A percentile compares a stretch with the other conserved stretches of the same genome.
These are phyloP conservation scores for Apophysomyces ossiformis DNA, from an alignment of 371 early-diverging fungal species.

Conservation along the genomic window DNA sequence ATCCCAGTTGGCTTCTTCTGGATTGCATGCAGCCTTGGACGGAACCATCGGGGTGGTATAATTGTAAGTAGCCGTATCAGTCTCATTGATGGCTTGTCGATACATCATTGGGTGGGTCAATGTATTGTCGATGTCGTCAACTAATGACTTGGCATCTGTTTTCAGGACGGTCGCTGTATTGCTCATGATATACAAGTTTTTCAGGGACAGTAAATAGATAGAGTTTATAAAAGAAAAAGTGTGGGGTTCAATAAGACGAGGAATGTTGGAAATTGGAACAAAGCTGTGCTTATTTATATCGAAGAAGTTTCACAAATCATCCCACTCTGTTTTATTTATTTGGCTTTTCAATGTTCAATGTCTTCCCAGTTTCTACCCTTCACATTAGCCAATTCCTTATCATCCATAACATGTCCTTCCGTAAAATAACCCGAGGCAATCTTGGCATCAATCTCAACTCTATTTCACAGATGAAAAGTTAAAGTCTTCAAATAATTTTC, in stretches of 20 bases:
- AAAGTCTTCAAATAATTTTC: not conserved
- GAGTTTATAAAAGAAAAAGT: too few relatives aligned
- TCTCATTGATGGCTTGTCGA: conserved; percentile 19
- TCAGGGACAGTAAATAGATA: not conserved
- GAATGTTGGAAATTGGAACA: too few relatives aligned
- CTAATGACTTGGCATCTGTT: not conserved
- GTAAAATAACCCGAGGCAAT: conserved; percentile 95
- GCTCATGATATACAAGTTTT: not conserved
- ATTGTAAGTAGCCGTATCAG: not conserved
- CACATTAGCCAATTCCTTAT: conserved; percentile 64
- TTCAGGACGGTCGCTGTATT: not conserved
- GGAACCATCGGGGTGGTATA: not conserved
- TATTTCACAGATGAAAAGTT: conserved; percentile 6
- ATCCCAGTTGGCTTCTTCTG: conserved; percentile 41
- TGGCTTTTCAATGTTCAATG: conserved; percentile 57
- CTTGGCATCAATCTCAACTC: conserved; percentile 97
- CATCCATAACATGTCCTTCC: conserved; percentile 60
- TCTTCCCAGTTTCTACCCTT: conserved; percentile 89
- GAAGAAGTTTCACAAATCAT: not conserved
- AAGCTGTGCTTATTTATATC: not conserved
- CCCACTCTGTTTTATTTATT: not conserved
- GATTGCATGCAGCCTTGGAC: not conserved
- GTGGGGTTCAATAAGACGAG: too few relatives aligned
- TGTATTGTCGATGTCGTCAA: conserved; percentile 1
- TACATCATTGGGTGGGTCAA: conserved; percentile 23